Percentiles rank a stretch among this genome's conserved stretches.
Evolutionary conservation across 371 early-diverging fungal genomes (phyloP).

Genomic region (Mucor racemosus): DNA sequence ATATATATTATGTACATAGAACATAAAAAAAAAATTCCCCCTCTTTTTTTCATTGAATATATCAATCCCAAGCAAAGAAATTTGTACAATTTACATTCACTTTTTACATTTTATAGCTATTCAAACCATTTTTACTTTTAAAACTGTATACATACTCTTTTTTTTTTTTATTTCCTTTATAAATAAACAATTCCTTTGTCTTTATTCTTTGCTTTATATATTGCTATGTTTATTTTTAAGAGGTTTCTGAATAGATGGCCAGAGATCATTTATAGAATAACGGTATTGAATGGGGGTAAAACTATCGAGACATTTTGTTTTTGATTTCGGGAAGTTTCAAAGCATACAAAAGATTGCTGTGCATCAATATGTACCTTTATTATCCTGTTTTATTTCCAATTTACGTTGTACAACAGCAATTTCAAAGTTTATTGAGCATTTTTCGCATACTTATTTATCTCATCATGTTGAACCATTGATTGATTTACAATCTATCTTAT

Average conservation of each 20-base stretch:
- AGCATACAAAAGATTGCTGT: neutral
- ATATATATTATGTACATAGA: neutral
- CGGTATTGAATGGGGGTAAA: neutral
- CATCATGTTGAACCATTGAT: neutral
- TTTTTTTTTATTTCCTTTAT: neutral
- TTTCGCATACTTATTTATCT: neutral
- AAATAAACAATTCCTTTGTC: neutral
- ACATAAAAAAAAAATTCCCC: neutral
- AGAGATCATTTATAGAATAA: no score
- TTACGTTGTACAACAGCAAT: neutral
- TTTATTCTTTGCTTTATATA: neutral
- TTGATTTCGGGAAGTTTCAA: constrained; percentile 1
- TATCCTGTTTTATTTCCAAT: neutral
- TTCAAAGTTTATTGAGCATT: neutral
- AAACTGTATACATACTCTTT: neutral
- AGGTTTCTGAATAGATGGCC: no score
- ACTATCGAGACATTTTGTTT: no score
- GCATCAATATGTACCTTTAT: neutral
- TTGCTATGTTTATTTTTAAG: neutral
- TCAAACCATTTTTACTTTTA: neutral
- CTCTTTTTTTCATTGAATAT: neutral
- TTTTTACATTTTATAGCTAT: neutral
- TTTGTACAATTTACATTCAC: neutral
- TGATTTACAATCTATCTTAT: neutral
- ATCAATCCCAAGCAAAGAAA: neutral